Percentiles rank a stretch among this genome's conserved stretches.
These are phyloP conservation scores for Paxillus ammoniavirescens DNA, from an alignment of 768 basidiomycete genomes.

Conservation along the genomic window DNA sequence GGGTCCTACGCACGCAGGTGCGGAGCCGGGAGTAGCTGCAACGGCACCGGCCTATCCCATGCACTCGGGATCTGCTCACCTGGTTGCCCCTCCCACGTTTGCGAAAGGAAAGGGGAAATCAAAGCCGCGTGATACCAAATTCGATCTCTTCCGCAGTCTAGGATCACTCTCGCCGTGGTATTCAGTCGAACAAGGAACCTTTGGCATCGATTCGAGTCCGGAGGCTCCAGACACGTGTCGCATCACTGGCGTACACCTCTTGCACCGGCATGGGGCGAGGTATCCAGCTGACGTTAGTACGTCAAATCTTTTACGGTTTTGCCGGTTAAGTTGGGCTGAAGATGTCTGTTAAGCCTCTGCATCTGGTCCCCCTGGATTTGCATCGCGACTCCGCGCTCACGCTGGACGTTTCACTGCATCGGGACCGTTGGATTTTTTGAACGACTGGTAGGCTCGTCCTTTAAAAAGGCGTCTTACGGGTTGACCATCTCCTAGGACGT, in stretches of 20 bases:
- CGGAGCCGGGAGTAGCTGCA: constrained; percentile 36
- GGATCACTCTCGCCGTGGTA: constrained; percentile 83
- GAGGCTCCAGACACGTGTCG: constrained; percentile 66
- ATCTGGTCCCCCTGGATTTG: constrained; percentile 48
- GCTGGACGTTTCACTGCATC: constrained; percentile 55
- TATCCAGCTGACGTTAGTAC: constrained; percentile 36
- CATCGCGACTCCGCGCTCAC: constrained; percentile 45
- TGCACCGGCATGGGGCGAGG: constrained; percentile 76
- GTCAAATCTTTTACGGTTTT: constrained; percentile 20
- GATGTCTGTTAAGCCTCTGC: constrained; percentile 18
- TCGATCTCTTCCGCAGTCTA: constrained; percentile 70
- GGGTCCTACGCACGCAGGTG: constrained; percentile 25
- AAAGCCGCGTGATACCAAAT: constrained; percentile 36
- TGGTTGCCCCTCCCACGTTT: constrained; percentile 37
- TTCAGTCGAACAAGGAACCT: constrained; percentile 55
- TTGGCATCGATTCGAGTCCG: constrained; percentile 68
- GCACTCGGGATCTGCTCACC: constrained; percentile 58
- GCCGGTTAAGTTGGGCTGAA: neutral
- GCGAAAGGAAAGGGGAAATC: constrained; percentile 18
- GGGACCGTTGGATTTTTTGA: constrained; percentile 68
- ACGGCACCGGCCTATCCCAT: constrained; percentile 73
- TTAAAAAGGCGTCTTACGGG: neutral
- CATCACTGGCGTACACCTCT: constrained; percentile 68
- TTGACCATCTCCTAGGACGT: constrained; percentile 52
- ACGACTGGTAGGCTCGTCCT: constrained; percentile 57